Conservation (phyloP, 176 grass and related monocot species). For the bread wheat (Triticum aestivum) region IWGSC_CS_RefSeq_v2.1 NC_057806.1:504119561-504120060, state of each 20-base stretch:
- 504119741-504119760: conserved; percentile 47
- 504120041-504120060: conserved; percentile 49
- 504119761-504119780: conserved; percentile 33
- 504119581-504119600: background rate
- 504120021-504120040: background rate
- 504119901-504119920: conserved; percentile 1
- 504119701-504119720: conserved; percentile 53
- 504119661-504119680: conserved; percentile 42
- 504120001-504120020: background rate
- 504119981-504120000: background rate
- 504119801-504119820: background rate
- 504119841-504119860: background rate
- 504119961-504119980: background rate
- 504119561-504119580: too few species aligned
- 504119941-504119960: background rate
- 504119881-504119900: background rate
- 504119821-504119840: background rate
- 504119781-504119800: conserved; percentile 27
- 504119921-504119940: background rate
- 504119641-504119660: conserved; percentile 38
- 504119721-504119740: conserved; percentile 43
- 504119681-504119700: conserved; percentile 53
- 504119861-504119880: background rate
- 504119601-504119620: background rate
- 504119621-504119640: background rate